A percentile compares a stretch with the other conserved stretches of the same genome.
Conservation (phyloP, 2,329 filamentous ascomycete genomes). For the Tolypocladium album region DNA sequence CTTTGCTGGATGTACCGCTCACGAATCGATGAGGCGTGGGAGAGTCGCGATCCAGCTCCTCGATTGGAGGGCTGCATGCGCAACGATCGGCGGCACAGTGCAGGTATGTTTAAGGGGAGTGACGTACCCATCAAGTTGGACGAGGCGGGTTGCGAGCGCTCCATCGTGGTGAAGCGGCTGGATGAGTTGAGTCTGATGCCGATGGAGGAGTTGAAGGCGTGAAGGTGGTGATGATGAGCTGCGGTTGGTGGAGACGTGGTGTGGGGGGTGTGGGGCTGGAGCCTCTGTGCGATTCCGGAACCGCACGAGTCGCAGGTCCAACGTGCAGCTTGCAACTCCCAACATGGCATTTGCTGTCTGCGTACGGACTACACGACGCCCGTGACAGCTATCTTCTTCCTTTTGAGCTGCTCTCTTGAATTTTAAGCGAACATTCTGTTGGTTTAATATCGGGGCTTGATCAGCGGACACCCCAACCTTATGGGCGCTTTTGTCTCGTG, state of each 20-base stretch:
- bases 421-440: background rate
- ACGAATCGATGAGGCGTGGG: background rate
- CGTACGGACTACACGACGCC: background rate
- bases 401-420: background rate
- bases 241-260: background rate
- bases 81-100: background rate
- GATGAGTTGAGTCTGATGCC: background rate
- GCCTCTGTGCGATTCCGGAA: background rate
- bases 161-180: slow-evolving; percentile 10
- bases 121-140: slow-evolving; percentile 23
- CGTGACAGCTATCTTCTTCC: too few relatives aligned
- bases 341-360: background rate
- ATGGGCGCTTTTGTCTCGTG: background rate
- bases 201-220: background rate
- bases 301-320: too few relatives aligned
- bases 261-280: background rate
- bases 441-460: background rate
- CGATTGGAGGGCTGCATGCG: background rate
- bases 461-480: too few relatives aligned
- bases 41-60: background rate
- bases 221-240: background rate
- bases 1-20: background rate
- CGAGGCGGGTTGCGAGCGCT: slow-evolving; percentile 17
- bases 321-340: background rate
- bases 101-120: background rate